A percentile compares a stretch with the other conserved stretches of the same genome.
Conservation (phyloP, 768 basidiomycete species). For the Leccinum truebloodii region DNA sequence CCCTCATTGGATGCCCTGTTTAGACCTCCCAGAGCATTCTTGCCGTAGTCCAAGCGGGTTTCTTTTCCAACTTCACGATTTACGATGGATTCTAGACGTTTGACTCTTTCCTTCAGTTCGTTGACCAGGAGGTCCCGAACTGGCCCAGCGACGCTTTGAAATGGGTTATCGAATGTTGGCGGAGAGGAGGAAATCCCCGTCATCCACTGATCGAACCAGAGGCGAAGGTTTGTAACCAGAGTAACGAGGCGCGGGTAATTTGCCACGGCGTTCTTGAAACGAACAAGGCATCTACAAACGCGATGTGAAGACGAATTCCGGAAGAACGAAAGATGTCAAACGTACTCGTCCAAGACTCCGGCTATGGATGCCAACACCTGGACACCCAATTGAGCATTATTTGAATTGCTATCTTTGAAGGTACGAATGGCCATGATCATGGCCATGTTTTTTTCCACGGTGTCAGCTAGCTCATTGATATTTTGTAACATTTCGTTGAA, state of each 20-base stretch:
- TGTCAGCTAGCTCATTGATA: constrained; percentile 40
- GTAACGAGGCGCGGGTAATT: constrained; percentile 45
- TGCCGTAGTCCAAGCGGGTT: constrained; percentile 23
- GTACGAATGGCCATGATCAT: constrained; percentile 33
- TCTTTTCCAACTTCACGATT: constrained; percentile 48
- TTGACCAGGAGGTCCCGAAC: constrained; percentile 40
- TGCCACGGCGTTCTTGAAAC: constrained; percentile 56
- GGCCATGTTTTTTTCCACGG: constrained; percentile 43
- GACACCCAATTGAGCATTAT: constrained; percentile 33
- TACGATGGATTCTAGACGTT: constrained; percentile 43
- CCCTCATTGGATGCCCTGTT: constrained; percentile 32
- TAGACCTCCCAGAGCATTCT: not conserved
- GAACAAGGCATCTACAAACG: constrained; percentile 48
- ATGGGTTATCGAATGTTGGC: constrained; percentile 47
- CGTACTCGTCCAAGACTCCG: constrained; percentile 54
- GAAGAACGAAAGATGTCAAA: constrained; percentile 2
- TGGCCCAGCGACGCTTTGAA: constrained; percentile 28
- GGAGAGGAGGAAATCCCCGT: constrained; percentile 38
- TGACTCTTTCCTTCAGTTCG: constrained; percentile 33
- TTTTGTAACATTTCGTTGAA: constrained; percentile 49
- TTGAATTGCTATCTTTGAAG: constrained; percentile 30
- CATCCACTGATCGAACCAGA: constrained; percentile 53
- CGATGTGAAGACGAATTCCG: constrained; percentile 16
- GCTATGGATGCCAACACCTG: constrained; percentile 49
- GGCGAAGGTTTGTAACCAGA: constrained; percentile 42